Conservation (phyloP, 257 asterid genomes). For the Cynanchum wilfordii region DNA sequence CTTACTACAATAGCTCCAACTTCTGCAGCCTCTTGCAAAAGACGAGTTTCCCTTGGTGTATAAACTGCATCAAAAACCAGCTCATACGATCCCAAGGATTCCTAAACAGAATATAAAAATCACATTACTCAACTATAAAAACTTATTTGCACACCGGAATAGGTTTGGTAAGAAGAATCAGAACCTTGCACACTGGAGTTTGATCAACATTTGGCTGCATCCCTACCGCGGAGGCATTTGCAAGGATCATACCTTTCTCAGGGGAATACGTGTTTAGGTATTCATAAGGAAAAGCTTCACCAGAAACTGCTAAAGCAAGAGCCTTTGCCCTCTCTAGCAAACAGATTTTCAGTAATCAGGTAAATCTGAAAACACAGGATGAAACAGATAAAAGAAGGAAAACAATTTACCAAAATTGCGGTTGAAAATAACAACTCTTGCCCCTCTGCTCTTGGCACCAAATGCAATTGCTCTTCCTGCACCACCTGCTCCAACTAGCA, state of each 20-base stretch:
- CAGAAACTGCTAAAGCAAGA: constrained; percentile 60
- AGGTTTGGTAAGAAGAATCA: not conserved
- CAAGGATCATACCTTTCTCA: constrained; percentile 67
- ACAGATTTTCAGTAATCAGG: constrained; percentile 5
- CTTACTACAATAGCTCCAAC: constrained; percentile 60
- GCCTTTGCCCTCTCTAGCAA: constrained; percentile 56
- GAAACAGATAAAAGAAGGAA: constrained; percentile 3
- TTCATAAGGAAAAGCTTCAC: constrained; percentile 61
- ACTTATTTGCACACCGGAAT: not conserved
- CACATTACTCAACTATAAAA: not conserved
- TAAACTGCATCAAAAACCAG: constrained; percentile 70
- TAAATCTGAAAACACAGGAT: not conserved
- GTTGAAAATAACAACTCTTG: constrained; percentile 62
- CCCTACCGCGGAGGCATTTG: constrained; percentile 65
- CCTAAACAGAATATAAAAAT: constrained; percentile 21
- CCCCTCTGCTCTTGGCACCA: constrained; percentile 69
- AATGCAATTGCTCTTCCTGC: constrained; percentile 75
- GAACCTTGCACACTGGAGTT: constrained; percentile 62
- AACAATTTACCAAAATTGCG: constrained; percentile 47
- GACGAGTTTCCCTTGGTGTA: constrained; percentile 60
- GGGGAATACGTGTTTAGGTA: constrained; percentile 33
- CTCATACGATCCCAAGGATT: constrained; percentile 44
- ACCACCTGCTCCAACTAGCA: constrained; percentile 80
- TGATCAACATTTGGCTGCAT: constrained; percentile 54
- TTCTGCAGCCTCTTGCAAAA: constrained; percentile 61